Evolutionary conservation across 2,329 filamentous ascomycete genomes (phyloP), one percentile per base, ranked within the genome.

Genomic region (Botrytis tulipae): DNA sequence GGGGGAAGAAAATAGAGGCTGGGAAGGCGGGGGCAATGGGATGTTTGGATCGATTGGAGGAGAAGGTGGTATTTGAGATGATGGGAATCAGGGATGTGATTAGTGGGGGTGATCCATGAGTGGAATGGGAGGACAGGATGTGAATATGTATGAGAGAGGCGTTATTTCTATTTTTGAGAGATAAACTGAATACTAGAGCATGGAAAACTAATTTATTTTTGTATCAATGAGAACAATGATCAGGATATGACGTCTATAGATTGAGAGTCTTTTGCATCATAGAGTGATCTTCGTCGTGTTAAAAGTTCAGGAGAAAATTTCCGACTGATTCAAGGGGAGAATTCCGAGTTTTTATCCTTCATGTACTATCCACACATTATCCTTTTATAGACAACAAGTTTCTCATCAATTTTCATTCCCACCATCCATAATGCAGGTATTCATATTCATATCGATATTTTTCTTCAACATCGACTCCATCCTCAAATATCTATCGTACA

Each of bases 31-130:
- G 40, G 14, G 73, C 32, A 5, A 54, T 70, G 65, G 71, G 54
- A 25, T 62, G 65, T 32, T 35, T 66, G 44, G 95, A 87, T 80
- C 82, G 88, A 78, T 84, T 97, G 70, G 93, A 97, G 82, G 89
- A 92, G 80, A 93, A 91, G 83, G 89, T 96, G 10, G 85, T 95
- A 40, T 85, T 82, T 73, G 90, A 95, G 81, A 83, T 96, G 78
- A 87, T 74, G 48, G 78, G 77, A 10, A 76, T 80, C 62, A 76
- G 78, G 62, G 78, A 80, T 76, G 77, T 80, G 32, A 74, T 81
- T 63, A 74, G 74, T 67, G 76, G 77, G 67, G 76, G 73, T 4
- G 76, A 79, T 59, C 46, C 63, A 40, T 73, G 57, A 72, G 66
- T 68, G n/a, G 62, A 57, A 48, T 22, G 22, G 54, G 54, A n/a